A percentile compares a stretch with the other conserved stretches of the same genome.
Evolutionary conservation across 2,329 filamentous ascomycete genomes (phyloP).

Genomic region (Neoscytalidium dimidiatum): DNA sequence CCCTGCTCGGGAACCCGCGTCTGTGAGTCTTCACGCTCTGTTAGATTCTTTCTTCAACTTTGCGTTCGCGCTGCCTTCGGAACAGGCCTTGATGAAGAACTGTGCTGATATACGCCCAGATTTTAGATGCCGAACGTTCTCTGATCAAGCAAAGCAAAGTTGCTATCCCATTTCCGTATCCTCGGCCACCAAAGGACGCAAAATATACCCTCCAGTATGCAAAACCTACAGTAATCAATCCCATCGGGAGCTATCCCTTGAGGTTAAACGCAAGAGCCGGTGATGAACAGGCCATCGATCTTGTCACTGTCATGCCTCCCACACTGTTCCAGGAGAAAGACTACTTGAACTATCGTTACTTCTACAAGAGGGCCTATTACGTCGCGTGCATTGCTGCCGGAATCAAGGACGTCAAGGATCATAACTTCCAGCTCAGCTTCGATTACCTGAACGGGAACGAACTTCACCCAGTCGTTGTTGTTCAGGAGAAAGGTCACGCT

Average conservation of each 20-base stretch:
- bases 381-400: conserved; percentile 76
- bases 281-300: conserved; percentile 65
- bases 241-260: conserved; percentile 83
- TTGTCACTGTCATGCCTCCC: conserved; percentile 82
- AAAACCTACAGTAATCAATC: conserved; percentile 76
- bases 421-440: conserved; percentile 62
- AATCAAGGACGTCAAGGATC: conserved; percentile 60
- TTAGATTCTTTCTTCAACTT: too few relatives aligned
- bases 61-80: too few relatives aligned
- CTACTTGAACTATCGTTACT: conserved; percentile 88
- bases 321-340: conserved; percentile 90
- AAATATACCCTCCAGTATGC: conserved; percentile 81
- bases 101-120: conserved; percentile 45
- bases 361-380: conserved; percentile 92
- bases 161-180: conserved; percentile 81
- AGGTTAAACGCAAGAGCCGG: conserved; percentile 71
- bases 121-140: conserved; percentile 68
- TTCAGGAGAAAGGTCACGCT: conserved; percentile 41
- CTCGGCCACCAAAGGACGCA: conserved; percentile 71
- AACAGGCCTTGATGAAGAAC: too few relatives aligned
- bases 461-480: conserved; percentile 68
- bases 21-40: conserved; percentile 38
- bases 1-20: conserved; percentile 50
- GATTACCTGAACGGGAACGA: conserved; percentile 71
- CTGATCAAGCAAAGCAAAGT: conserved; percentile 68